Base-by-base conservation (phyloP, 1,284 basidiomycete genomes). In the Leucoagaricus sp. region DNA sequence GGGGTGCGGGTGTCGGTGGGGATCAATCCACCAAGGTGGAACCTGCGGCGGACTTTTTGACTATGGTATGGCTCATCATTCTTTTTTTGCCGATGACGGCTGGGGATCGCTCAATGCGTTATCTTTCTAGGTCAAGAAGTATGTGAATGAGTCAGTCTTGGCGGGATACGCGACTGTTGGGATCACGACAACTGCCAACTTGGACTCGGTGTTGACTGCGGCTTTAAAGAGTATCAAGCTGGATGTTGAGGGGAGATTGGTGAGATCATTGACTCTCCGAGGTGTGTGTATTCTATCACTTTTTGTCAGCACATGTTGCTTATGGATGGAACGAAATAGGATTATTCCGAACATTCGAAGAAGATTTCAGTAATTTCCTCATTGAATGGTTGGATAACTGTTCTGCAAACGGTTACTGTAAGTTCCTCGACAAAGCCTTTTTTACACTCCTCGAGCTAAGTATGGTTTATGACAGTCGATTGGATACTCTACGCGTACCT, bases 311-410 rank as follows among this genome's bases (percentile, higher is more conserved):
- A 13, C 38, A 44, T 15, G 15, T 48, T 15, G 12, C 44, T 45
- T 29, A 19, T 53, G 28, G 40, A 63, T 2, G 33, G 50, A 13
- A 41, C 55, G n/a, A 45, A 4, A 12, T 56, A 82, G 83, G 75
- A 41, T 61, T 84, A 4, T 78, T 81, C 64, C 77, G 78, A 50
- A 46, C 73, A 5, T 83, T 85, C 62, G 73, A 80, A 38, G 65
- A 71, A 5, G 69, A 68, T 6, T 83, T 84, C 64, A 74, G 72
- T 29, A 69, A 77, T 1, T 78, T 78, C 59, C 70, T 79, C 17
- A 70, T 70, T 5, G 81, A 83, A 61, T 86, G 86, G 82, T 68
- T 84, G 45, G 77, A 81, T 46, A 79, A 78, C 48, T 87, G 83
- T 60, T 69, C 71, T 51, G 59, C 70, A 15, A 73, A 75, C 52